Evolutionary conservation across 2,329 filamentous ascomycete genomes (phyloP).

Genomic region (Knufia fluminis): DNA sequence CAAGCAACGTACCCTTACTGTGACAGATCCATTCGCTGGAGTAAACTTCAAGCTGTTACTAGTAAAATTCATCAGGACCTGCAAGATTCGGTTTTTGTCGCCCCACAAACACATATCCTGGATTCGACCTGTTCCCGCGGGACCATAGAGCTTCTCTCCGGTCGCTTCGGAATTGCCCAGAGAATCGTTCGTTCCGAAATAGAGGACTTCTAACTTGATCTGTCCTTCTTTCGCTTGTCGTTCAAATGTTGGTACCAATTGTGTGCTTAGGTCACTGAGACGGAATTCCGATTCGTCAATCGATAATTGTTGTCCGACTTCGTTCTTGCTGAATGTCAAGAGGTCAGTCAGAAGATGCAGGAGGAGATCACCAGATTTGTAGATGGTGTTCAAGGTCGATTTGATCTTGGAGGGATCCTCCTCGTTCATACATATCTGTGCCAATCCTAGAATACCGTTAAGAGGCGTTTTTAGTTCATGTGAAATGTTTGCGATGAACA

Average conservation of each 20-base stretch:
- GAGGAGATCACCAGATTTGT: slow-evolving; percentile 76
- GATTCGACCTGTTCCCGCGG: slow-evolving; percentile 56
- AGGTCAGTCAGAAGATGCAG: slow-evolving; percentile 82
- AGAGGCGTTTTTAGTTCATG: slow-evolving; percentile 86
- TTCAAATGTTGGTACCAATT: slow-evolving; percentile 78
- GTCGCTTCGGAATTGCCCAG: slow-evolving; percentile 21
- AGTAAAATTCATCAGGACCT: slow-evolving; percentile 88
- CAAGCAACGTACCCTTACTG: slow-evolving; percentile 65
- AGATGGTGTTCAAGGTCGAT: slow-evolving; percentile 75
- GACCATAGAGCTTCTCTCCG: slow-evolving; percentile 49
- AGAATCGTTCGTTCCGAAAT: slow-evolving; percentile 46
- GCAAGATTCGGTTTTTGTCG: slow-evolving; percentile 82
- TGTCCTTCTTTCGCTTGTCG: slow-evolving; percentile 75
- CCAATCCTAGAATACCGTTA: slow-evolving; percentile 93
- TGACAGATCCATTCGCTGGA: slow-evolving; percentile 63
- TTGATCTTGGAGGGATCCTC: slow-evolving; percentile 69
- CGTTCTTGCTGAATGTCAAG: slow-evolving; percentile 88
- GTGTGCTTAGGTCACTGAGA: slow-evolving; percentile 71
- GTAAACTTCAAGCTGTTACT: slow-evolving; percentile 92
- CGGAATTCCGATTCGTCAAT: slow-evolving; percentile 80
- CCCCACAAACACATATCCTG: slow-evolving; percentile 86
- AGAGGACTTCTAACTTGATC: slow-evolving; percentile 65
- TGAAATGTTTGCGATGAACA: slow-evolving; percentile 92
- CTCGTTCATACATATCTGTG: slow-evolving; percentile 85
- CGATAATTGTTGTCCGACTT: slow-evolving; percentile 74